Conservation (phyloP, 2,329 filamentous ascomycete species). For the Juglanconis oblonga region DNA sequence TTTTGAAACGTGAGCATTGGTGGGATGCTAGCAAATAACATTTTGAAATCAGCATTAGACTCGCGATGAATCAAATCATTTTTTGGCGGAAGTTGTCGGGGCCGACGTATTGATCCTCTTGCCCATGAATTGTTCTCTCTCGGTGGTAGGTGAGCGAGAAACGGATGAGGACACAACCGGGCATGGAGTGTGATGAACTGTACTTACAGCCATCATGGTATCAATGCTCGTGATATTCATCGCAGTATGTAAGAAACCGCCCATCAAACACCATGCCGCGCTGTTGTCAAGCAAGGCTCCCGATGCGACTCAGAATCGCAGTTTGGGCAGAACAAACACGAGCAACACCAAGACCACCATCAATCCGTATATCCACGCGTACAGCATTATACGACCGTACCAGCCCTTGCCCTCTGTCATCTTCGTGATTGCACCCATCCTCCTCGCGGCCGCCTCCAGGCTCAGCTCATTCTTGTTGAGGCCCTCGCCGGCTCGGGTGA, state of each 20-base stretch:
- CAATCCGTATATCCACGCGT: slow-evolving; percentile 77
- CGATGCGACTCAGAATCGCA: slow-evolving; percentile 63
- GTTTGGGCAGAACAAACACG: slow-evolving; percentile 83
- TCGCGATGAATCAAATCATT: no score
- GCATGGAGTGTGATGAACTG: background rate
- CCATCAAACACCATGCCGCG: background rate
- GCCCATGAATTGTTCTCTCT: no score
- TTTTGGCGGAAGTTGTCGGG: no score
- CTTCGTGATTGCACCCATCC: slow-evolving; percentile 72
- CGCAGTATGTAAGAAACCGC: no score
- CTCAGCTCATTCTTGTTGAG: slow-evolving; percentile 73
- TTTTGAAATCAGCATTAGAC: background rate
- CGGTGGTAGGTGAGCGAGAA: background rate
- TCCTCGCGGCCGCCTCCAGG: slow-evolving; percentile 71
- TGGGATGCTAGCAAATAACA: background rate
- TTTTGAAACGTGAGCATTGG: background rate
- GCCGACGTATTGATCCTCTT: no score
- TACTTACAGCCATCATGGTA: background rate
- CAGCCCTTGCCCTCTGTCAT: slow-evolving; percentile 89
- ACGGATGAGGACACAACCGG: background rate
- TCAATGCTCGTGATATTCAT: background rate
- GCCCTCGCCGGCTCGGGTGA: slow-evolving; percentile 68
- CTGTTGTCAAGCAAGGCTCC: background rate
- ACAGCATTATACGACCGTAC: slow-evolving; percentile 81
- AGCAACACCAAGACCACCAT: slow-evolving; percentile 76